Percentiles rank a stretch among this genome's conserved stretches.
Conservation (phyloP, 2,329 filamentous ascomycete species). For the Cryphonectria radicalis region DNA sequence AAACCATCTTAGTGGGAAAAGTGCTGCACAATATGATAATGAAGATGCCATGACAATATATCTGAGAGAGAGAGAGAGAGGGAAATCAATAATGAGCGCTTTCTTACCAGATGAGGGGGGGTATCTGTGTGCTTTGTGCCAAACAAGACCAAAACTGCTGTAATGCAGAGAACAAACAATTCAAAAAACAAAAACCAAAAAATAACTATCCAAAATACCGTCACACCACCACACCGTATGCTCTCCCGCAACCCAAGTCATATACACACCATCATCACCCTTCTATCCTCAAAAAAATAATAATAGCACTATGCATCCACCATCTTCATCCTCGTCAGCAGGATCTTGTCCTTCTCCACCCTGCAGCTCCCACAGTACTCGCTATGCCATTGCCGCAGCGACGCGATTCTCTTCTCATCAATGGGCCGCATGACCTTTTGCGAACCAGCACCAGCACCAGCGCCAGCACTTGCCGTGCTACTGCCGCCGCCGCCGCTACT, state of each 20-base stretch:
- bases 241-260: not conserved
- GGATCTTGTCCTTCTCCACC: constrained; percentile 44
- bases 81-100: constrained; percentile 5
- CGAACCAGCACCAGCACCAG: constrained; percentile 23
- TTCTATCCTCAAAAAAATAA: not conserved
- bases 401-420: constrained; percentile 40
- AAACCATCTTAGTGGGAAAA: no score
- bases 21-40: not conserved
- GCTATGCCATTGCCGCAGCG: constrained; percentile 53
- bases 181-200: no score
- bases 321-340: constrained; percentile 40
- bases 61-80: not conserved
- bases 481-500: constrained; percentile 28
- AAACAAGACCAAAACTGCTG: not conserved
- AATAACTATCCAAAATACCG: not conserved
- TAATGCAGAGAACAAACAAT: not conserved
- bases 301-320: constrained; percentile 28
- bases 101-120: not conserved
- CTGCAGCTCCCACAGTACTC: constrained; percentile 62
- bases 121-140: constrained; percentile 12
- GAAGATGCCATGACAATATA: not conserved
- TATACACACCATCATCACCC: not conserved
- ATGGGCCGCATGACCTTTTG: constrained; percentile 36
- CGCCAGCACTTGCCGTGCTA: constrained; percentile 6
- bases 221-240: not conserved